Base-by-base conservation (phyloP, 495 filamentous ascomycete species). In the Podospora appendiculata region DNA sequence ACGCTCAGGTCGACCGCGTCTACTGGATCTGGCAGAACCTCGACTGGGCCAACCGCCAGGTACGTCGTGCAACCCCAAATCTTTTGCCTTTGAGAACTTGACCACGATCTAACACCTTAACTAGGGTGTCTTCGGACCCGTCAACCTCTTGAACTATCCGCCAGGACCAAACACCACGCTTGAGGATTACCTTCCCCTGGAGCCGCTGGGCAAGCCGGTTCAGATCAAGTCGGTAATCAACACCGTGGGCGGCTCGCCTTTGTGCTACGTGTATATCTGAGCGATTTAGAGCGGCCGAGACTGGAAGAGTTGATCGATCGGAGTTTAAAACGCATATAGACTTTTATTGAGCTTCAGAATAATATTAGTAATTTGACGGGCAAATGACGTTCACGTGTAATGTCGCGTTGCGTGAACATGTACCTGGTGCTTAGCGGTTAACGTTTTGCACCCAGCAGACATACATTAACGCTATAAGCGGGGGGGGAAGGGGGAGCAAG, bases 1-100 rank as follows among this genome's bases (percentile, higher is more conserved):
- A 88, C 61, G 75, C 69, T 14, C 78, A 80, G 76, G 69, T 88
- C 45, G 85, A 88, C 61, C 80, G 81, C 11, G 47, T 80, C 3
- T 89, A 77, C 71, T 85, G 81, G 77, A 81, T 82, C 25, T 89
- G 86, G 86, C 84, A 89, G 67, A 77, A 71, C 41, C 57, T 78
- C 48, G 76, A 87, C 55, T 60, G 69, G 16, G 47, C 57, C 47
- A 66, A 68, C 14, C 36, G 36, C 8, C 36, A 38, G 36, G 36
- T 38, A 25, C 5, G 25, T 25, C 25, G 25, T 25, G 25, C 25
- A 25, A 25, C 2, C 25, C 5, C 25, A 25, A 25, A 2, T 25
- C 25, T 25, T 2, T 25, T 25, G n/a, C 25, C 5, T 25, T 5
- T 25, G 25, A 25, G 2, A 25, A 5, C 25, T 25, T 38, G 36